Evolutionary conservation across 352 stramenopile genomes (phyloP).

Genomic region (Phytophthora syringae): DNA sequence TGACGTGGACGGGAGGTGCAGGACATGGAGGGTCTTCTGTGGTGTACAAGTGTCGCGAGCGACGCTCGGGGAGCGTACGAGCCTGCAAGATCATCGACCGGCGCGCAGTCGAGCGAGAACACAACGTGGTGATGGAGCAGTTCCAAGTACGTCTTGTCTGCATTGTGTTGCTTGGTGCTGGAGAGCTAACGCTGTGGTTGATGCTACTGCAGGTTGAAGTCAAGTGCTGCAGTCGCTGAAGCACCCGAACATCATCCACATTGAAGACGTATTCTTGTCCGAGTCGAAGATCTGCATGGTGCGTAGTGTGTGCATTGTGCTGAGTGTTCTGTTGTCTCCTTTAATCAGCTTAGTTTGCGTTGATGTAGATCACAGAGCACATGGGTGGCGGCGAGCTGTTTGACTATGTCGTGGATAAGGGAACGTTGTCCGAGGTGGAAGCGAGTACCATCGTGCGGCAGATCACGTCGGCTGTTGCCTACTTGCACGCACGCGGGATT

Average conservation of each 20-base stretch:
- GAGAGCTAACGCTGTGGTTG: neutral
- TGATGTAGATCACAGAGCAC: conserved; percentile 82
- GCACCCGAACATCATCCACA: conserved; percentile 92
- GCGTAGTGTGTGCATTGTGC: neutral
- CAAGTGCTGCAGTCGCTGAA: conserved; percentile 89
- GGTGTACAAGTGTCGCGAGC: conserved; percentile 84
- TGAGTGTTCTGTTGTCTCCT: neutral
- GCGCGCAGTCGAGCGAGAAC: conserved; percentile 66
- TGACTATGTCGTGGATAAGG: conserved; percentile 92
- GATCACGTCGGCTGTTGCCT: conserved; percentile 90
- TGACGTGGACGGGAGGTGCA: conserved; percentile 23
- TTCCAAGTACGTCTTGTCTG: conserved; percentile 67
- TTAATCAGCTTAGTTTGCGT: neutral
- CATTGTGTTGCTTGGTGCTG: neutral
- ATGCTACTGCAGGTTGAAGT: conserved; percentile 70
- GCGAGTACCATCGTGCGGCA: conserved; percentile 88
- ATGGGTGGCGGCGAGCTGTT: conserved; percentile 91
- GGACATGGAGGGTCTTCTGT: conserved; percentile 86
- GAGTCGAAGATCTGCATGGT: conserved; percentile 90
- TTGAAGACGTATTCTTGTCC: conserved; percentile 88
- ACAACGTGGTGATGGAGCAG: conserved; percentile 86
- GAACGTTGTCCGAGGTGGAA: conserved; percentile 88
- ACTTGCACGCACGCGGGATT: conserved; percentile 89
- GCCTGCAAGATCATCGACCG: conserved; percentile 92
- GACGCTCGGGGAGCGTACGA: conserved; percentile 52